phyloP scores from a whole-genome alignment of 352 stramenopile genomes.

The Saprolegnia parasitica region DNA sequence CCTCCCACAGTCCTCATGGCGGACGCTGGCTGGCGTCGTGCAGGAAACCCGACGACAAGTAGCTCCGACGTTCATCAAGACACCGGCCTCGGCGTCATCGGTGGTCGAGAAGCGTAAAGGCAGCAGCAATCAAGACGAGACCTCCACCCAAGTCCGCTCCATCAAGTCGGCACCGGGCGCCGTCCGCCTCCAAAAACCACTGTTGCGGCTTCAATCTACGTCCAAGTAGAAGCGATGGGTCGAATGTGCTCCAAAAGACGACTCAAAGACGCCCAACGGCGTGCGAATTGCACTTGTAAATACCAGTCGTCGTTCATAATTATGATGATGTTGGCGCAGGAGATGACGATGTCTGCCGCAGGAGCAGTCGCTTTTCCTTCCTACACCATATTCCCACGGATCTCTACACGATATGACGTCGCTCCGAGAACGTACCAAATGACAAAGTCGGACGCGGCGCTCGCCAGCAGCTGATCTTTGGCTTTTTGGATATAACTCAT shows the following conservation, averaged over 20 bases:
- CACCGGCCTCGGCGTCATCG: neutral
- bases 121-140: slow-evolving; percentile 10
- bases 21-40: slow-evolving; percentile 3
- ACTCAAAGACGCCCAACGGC: too few relatives aligned
- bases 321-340: too few relatives aligned
- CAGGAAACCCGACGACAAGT: slow-evolving; percentile 23
- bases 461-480: slow-evolving; percentile 66
- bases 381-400: neutral
- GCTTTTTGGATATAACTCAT: slow-evolving; percentile 58
- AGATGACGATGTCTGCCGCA: too few relatives aligned
- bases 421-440: slow-evolving; percentile 52
- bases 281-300: too few relatives aligned
- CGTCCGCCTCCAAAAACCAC: too few relatives aligned
- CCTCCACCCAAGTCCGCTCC: neutral
- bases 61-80: neutral
- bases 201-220: neutral
- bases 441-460: slow-evolving; percentile 78
- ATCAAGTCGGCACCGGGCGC: too few relatives aligned
- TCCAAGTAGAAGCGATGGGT: neutral
- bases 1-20: slow-evolving; percentile 16
- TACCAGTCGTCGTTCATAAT: too few relatives aligned
- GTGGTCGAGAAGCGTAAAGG: neutral
- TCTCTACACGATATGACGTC: neutral
- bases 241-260: too few relatives aligned
- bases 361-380: slow-evolving; percentile 7